Evolutionary conservation across 2,329 filamentous ascomycete species (phyloP), one percentile per base, ranked within the genome.

Genomic region (Massarina eburnea): DNA sequence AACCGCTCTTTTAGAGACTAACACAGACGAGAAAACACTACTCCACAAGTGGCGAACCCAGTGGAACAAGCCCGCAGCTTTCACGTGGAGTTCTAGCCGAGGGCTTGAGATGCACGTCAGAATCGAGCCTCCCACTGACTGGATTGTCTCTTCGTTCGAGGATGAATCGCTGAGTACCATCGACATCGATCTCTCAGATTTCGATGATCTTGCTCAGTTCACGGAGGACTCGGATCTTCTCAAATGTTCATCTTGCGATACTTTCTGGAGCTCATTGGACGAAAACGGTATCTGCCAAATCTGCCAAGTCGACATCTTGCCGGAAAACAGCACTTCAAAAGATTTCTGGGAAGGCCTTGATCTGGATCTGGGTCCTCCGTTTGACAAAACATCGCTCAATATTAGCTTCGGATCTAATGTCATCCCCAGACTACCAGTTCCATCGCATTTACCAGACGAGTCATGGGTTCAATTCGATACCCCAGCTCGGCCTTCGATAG

Each of bases 51-150:
- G 51, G 51, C 43, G 41, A 41, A 46, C 29, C 7, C 48, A 49
- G 8, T 57, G 54, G 54, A 54, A 54, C 40, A 54, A 54, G 24
- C 54, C 51, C 8, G 54, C 54, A 18, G 46, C 51, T n/a, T 57
- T 57, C 33, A 54, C 54, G 1, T 57, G 54, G 54, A 52, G 46
- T 30, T 30, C 33, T 5, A 27, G 40, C 3, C 48, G 45, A 4
- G 54, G 47, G 17, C 43, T 57, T 15, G 48, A 57, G 27, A 54
- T 57, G 48, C 54, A 57, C 27, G 54, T 54, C 29, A 41, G 49
- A 18, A 57, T 57, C 6, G 40, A 57, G 18, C 54, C 51, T 14
- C 51, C 46, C 14, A 46, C 45, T 3, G 41, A 54, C 30, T 53
- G 50, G 50, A 51, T 56, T 3, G 48, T 53, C 4, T 49, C 51